These are phyloP conservation scores for Candida bentonensis DNA, from an alignment of 805 yeast genomes.

Conservation along the genomic window DNA sequence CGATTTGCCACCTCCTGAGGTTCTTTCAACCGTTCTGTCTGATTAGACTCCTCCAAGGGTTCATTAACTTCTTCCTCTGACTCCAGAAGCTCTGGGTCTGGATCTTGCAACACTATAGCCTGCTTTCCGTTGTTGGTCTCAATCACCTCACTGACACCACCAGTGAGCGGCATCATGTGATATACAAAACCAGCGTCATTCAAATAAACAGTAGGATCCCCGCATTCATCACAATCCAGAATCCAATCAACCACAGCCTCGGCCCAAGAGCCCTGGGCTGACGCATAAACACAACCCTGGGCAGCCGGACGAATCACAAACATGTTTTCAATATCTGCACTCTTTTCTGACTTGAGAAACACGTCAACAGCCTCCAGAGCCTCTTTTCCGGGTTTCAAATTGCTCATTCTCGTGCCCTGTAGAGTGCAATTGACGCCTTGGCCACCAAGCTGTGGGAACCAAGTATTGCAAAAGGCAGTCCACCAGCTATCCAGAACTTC, in stretches of 20 bases:
- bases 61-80: too few relatives aligned
- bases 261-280: conserved; percentile 3
- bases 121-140: not conserved
- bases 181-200: conserved; percentile 13
- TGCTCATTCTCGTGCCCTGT: conserved; percentile 8
- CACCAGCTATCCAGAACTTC: conserved; percentile 11
- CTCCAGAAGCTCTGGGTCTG: not conserved
- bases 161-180: conserved; percentile 6
- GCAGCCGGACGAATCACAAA: conserved; percentile 10
- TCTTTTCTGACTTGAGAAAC: conserved; percentile 4
- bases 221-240: conserved; percentile 11
- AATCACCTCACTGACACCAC: not conserved
- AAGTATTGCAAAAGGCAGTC: conserved; percentile 10
- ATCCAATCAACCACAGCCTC: conserved; percentile 11
- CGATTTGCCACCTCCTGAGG: not conserved
- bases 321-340: conserved; percentile 9
- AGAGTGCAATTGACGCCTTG: conserved; percentile 8
- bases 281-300: conserved; percentile 11
- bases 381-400: conserved; percentile 8
- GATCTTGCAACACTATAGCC: not conserved
- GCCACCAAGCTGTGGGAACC: conserved; percentile 10
- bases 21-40: not conserved
- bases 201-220: conserved; percentile 8
- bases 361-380: conserved; percentile 10
- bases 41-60: not conserved